phyloP scores from a whole-genome alignment of 2,329 filamentous ascomycete species.

The Exophiala bonariae region DNA sequence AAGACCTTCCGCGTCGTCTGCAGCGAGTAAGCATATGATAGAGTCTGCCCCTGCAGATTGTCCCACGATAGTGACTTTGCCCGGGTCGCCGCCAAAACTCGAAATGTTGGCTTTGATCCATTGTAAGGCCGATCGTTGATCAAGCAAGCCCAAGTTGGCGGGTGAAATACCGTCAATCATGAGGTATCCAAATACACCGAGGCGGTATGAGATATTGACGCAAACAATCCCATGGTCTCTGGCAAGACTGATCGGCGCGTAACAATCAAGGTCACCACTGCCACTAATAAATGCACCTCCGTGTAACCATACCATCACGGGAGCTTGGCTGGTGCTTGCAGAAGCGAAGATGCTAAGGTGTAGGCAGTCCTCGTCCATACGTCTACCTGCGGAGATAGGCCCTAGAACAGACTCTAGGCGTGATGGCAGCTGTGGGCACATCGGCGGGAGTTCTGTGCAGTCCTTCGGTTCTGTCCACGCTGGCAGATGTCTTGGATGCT shows the following conservation, averaged over 20 bases:
- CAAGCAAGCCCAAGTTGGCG: conserved; percentile 53
- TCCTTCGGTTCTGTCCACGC: conserved; percentile 26
- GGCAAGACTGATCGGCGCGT: conserved; percentile 59
- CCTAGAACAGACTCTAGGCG: conserved; percentile 5
- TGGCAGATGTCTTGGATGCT: not conserved
- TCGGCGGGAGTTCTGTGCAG: conserved; percentile 42
- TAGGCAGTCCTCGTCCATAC: conserved; percentile 55
- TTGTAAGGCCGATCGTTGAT: conserved; percentile 53
- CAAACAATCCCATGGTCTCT: conserved; percentile 52
- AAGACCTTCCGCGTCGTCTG: conserved; percentile 1
- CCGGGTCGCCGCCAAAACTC: conserved; percentile 55
- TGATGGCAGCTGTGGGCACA: conserved; percentile 7
- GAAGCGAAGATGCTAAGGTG: conserved; percentile 62
- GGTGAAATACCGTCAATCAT: conserved; percentile 49
- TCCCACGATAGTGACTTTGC: conserved; percentile 55
- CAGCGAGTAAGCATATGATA: conserved; percentile 26
- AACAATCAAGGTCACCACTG: conserved; percentile 58
- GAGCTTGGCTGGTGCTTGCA: conserved; percentile 50
- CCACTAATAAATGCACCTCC: conserved; percentile 64
- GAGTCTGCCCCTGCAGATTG: conserved; percentile 55
- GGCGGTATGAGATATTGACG: conserved; percentile 56
- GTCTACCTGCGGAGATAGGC: conserved; percentile 19
- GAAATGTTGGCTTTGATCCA: conserved; percentile 57
- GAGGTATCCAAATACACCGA: conserved; percentile 59
- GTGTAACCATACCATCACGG: conserved; percentile 62